Evolutionary conservation across 495 filamentous ascomycete genomes (phyloP), one percentile per base, ranked within the genome.

Genomic region (Cercophora sp.): DNA sequence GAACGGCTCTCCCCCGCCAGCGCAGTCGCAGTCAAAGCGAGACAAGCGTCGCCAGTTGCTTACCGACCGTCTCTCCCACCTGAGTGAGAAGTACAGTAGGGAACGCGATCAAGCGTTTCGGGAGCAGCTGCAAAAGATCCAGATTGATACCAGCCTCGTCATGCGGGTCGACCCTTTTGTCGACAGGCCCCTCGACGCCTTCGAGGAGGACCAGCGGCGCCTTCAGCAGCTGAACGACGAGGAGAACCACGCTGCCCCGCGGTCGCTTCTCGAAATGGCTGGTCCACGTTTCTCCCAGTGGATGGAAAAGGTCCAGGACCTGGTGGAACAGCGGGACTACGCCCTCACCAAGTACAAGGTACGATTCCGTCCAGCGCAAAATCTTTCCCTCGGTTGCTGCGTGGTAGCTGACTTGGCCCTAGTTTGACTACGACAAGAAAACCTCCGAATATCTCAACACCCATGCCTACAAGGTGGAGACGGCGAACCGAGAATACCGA

Each of bases 121-220:
- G 46, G 86, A 92, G 59, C 89, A 96, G 66, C 78, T 97, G 4
- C 84, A 90, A 52, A 85, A 86, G 41, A 78, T 96, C 3, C 92
- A 96, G 66, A 84, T 86, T 51, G 94, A 97, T 63, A 90, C 94
- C 64, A 87, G 81, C 45, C 80, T 96, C 8, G 87, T 97, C 61
- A 82, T 87, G 59, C 82, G 84, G 57, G 86, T 92, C 36, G 83
- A 95, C 58, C 86, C 87, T 0, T 94, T 93, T 56, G 72, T 77
- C 11, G 78, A 86, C 42, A 78, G 79, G 18, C 83, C 88, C 20
- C 74, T 96, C 5, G 83, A 89, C 18, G 85, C 88, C 56, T 79
- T 81, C 20, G 79, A 82, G 23, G 85, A 86, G 19, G 80, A 88
- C 52, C 77, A 82, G 26, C 70, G 78, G 13, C 70, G 88, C 62